A percentile compares a stretch with the other conserved stretches of the same genome.
phyloP scores from a whole-genome alignment of 352 stramenopile genomes.

The Pythium volutum region DNA sequence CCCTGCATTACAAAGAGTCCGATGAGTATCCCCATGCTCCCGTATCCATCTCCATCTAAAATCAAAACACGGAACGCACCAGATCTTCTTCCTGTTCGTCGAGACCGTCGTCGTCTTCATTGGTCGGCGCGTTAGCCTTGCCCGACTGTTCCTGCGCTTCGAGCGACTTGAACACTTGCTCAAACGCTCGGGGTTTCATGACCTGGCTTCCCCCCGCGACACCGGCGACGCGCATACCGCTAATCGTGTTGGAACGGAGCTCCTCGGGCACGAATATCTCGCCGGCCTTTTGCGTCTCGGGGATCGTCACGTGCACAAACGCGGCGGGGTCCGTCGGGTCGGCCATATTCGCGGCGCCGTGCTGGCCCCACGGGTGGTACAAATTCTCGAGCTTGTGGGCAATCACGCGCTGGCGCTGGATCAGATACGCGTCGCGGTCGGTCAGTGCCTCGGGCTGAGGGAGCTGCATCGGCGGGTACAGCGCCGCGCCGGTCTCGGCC shows the following conservation, averaged over 20 bases:
- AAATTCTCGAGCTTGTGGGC: constrained; percentile 67
- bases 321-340: constrained; percentile 31
- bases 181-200: constrained; percentile 66
- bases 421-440: constrained; percentile 60
- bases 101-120: constrained; percentile 53
- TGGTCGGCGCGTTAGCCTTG: constrained; percentile 42
- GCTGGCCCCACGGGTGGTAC: constrained; percentile 57
- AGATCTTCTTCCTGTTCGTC: constrained; percentile 68
- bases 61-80: constrained; percentile 14
- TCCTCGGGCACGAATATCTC: constrained; percentile 68
- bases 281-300: constrained; percentile 46
- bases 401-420: constrained; percentile 63
- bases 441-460: constrained; percentile 56
- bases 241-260: constrained; percentile 54
- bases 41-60: no score
- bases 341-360: constrained; percentile 25
- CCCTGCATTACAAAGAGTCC: constrained; percentile 27
- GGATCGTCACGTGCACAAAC: constrained; percentile 66
- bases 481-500: constrained; percentile 39
- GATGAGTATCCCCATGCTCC: no score
- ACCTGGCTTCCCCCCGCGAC: constrained; percentile 32
- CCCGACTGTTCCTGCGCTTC: constrained; percentile 65
- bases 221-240: constrained; percentile 30
- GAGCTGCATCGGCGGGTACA: constrained; percentile 63
- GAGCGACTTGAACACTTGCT: constrained; percentile 66